Evolutionary conservation across 352 stramenopile species (phyloP), one percentile per base, ranked within the genome.

Genomic region (Phytopythium kandeliae): DNA sequence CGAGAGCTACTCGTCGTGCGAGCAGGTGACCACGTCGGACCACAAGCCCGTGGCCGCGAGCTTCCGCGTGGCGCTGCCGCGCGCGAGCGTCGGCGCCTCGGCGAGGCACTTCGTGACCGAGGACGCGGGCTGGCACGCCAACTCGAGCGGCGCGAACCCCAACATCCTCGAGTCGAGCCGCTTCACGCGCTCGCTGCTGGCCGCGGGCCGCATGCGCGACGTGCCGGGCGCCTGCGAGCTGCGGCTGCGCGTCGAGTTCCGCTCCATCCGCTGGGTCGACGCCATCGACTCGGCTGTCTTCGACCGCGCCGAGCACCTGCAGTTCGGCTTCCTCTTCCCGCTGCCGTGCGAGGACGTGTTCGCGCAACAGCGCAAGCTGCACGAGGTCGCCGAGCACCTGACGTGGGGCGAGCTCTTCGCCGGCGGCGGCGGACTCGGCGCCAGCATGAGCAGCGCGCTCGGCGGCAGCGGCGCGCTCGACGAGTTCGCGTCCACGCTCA

Each of bases 281-380:
- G 65, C 69, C 5, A 51, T 85, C 10, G 77, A 88, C 43, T 76
- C 72, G 7, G 64, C 65, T 16, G 38, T 80, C 0, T 88, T 90
- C 21, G 78, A 82, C 42, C 74, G 72, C 13, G 64, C 81, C 13
- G 78, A 90, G 24, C 69, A 87, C 24, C 62, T 87, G 25, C 69
- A 90, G 38, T 75, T 90, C 21, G 72, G 79, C 0, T 83, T 90
- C 22, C 54, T 93, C 3, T 93, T 93, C 43, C 83, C 79, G 1
- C 57, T 93, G 16, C 83, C 83, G 17, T 89, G 74, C 42, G 83
- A 93, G 67, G 83, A 93, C 59, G 71, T 89, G 5, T 85, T 93
- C 25, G 69, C 83, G 0, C 67, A 83, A 15, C 79, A 93, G 50
- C 75, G 79, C 48, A 93, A 93, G 57, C 55, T 93, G 24, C 69